Conservation (phyloP, 495 filamentous ascomycete genomes). For the Xylona heveae region DNA sequence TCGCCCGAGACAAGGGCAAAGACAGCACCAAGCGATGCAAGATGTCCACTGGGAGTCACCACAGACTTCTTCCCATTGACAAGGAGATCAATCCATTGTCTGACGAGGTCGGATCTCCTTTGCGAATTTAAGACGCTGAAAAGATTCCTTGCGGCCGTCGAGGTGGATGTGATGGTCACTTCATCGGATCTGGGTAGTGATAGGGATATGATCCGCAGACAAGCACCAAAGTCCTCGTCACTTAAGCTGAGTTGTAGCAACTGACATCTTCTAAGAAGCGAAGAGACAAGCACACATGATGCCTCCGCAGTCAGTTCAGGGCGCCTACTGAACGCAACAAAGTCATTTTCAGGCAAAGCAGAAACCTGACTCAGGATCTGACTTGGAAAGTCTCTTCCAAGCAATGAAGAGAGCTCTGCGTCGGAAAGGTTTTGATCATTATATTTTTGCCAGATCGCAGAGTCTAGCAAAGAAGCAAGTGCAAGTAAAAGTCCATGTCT, state of each 20-base stretch:
- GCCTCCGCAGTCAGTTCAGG: conserved; percentile 53
- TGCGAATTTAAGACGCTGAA: conserved; percentile 16
- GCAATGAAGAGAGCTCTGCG: conserved; percentile 8
- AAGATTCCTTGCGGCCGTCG: conserved; percentile 21
- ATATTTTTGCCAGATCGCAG: background rate
- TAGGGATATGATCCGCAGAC: conserved; percentile 16
- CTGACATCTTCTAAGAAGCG: conserved; percentile 3
- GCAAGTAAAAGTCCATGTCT: conserved; percentile 46
- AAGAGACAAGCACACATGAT: conserved; percentile 30
- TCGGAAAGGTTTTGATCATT: background rate
- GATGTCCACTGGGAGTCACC: conserved; percentile 14
- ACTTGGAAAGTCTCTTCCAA: background rate
- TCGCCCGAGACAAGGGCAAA: conserved; percentile 1
- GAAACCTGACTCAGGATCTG: conserved; percentile 8
- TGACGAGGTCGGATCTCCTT: conserved; percentile 4
- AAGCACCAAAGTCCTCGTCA: background rate
- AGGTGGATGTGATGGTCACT: conserved; percentile 23
- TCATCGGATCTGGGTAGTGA: conserved; percentile 25
- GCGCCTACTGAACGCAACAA: conserved; percentile 28
- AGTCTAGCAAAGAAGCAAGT: conserved; percentile 24
- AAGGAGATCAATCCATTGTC: conserved; percentile 1
- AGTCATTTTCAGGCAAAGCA: conserved; percentile 20
- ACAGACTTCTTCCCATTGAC: conserved; percentile 7
- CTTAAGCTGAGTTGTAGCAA: background rate
- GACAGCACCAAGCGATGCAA: conserved; percentile 8